Evolutionary conservation across 139 green algal species (phyloP), one percentile per base, ranked within the genome.

Genomic region (Edaphochlamys debaryana): DNA sequence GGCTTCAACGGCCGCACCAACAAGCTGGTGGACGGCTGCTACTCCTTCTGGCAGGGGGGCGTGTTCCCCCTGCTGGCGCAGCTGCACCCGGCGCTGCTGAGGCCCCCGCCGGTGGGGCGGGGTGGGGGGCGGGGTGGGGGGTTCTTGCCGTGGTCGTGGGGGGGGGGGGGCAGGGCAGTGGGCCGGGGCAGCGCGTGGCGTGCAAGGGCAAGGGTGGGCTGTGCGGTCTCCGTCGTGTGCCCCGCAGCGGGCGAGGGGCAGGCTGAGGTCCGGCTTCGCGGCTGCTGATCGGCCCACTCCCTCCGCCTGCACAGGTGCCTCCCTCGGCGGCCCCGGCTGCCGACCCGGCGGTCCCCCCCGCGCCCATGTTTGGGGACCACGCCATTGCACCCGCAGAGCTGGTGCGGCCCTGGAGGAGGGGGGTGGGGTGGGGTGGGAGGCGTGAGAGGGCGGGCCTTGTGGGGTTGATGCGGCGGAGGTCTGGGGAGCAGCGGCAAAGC

Each of bases 1-100:
- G 97, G 97, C 17, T 99, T 99, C 88, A 97, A 94, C 79, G 98
- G 98, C 3, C 92, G 98, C 50, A 99, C 97, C n/a, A 97, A 98
- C 91, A 99, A 99, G 91, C 93, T 99, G 50, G 97, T 98, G 66
- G 98, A 99, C 79, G 96, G 96, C 41, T 99, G 98, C 89, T 99
- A 99, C 93, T 96, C 58, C 73, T 88, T 88, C 79, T 99, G 96
- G 96, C 97, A 99, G 92, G 97, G 96, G 0, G 93, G 84, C 7
- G 60, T 95, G 58, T 95, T 98, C 68, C 90, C 91, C 0, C 69
- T 98, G 54, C 86, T 99, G 68, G 75, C 92, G 69, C 41, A 32
- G 25, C 58, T 87, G 64, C 48, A 38, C n/a, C 54, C 48, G 60
- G 40, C 42, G 52, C 45, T 79, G 42, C 58, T 88, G 66, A 37